Evolutionary conservation across 2,329 filamentous ascomycete genomes (phyloP), one percentile per base, ranked within the genome.

Genomic region (Fusarium mexicanum): DNA sequence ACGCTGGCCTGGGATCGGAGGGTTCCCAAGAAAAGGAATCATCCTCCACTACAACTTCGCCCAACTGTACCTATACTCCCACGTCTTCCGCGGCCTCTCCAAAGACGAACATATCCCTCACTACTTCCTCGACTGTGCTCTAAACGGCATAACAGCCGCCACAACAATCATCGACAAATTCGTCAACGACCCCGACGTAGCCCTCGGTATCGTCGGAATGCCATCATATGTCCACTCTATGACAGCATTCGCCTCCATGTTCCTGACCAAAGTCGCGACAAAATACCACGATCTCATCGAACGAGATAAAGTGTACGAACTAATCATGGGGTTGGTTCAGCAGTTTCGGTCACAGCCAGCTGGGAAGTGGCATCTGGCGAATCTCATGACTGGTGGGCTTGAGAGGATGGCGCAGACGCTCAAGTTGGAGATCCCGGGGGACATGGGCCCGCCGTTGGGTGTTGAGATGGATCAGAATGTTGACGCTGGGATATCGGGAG

Each of bases 161-260:
- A 83, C 79, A 0, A 80, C 81, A 3, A 86, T 84, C 22, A 80
- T 87, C 38, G 82, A 84, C 37, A 79, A 85, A 67, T 79, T 87
- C 6, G 69, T 84, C 3, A 80, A 78, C 3, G 84, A 86, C 29
- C 75, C 79, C 0, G 82, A 85, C 40, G 79, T 87, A 16, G 79
- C 81, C 3, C 77, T 80, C 3, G 81, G 81, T 0, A 80, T 82
- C 2, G 71, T 68, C 73, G 84, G 86, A 6, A 85, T 87, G 76
- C 86, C 86, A 2, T 84, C 85, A n/a, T 87, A 87, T 47, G 80
- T 86, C 5, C 84, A 86, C 69, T 85, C 84, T n/a, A 88, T 87
- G 86, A 86, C 85, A 0, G 85, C 84, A 0, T 87, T 87, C 63
- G 85, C 86, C 2, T 86, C 84, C 62, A 85, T 86, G 69, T 87